A percentile compares a stretch with the other conserved stretches of the same genome.
These are phyloP conservation scores for Knoxia roxburghii DNA, from an alignment of 257 asterid species.

Conservation along the genomic window DNA sequence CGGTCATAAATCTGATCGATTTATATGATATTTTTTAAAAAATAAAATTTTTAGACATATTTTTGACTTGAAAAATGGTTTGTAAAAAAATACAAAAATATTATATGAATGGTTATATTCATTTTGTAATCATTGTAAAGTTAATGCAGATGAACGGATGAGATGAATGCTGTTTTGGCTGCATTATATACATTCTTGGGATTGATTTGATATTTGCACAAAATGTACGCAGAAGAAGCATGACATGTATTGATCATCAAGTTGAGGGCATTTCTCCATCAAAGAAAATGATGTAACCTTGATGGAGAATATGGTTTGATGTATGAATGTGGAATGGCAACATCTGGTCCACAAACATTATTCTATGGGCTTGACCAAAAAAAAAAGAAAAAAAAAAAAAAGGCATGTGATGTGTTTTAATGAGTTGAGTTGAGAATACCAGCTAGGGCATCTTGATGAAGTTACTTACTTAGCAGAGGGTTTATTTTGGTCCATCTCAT, in stretches of 20 bases:
- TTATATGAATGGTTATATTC: too few relatives aligned
- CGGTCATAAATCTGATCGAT: too few relatives aligned
- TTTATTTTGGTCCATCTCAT: constrained; percentile 6
- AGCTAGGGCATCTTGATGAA: not conserved
- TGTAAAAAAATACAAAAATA: too few relatives aligned
- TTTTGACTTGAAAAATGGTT: too few relatives aligned
- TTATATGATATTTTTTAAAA: too few relatives aligned
- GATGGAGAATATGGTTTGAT: not conserved
- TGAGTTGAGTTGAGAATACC: too few relatives aligned
- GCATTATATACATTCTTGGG: not conserved
- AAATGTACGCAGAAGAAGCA: not conserved
- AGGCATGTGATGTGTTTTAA: constrained; percentile 32
- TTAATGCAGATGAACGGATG: too few relatives aligned
- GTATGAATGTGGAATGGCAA: constrained; percentile 8
- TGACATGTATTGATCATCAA: not conserved
- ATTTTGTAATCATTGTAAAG: too few relatives aligned
- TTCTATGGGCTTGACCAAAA: not conserved
- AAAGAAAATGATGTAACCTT: not conserved
- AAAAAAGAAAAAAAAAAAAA: not conserved
- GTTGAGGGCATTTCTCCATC: constrained; percentile 9
- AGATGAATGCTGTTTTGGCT: too few relatives aligned
- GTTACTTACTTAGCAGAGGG: constrained; percentile 8
- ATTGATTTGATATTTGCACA: not conserved
- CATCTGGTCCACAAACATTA: constrained; percentile 16
- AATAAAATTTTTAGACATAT: too few relatives aligned